Evolutionary conservation across 208 protist species (phyloP), one percentile per base, ranked within the genome.

Genomic region (Plasmodiophora brassicae): DNA sequence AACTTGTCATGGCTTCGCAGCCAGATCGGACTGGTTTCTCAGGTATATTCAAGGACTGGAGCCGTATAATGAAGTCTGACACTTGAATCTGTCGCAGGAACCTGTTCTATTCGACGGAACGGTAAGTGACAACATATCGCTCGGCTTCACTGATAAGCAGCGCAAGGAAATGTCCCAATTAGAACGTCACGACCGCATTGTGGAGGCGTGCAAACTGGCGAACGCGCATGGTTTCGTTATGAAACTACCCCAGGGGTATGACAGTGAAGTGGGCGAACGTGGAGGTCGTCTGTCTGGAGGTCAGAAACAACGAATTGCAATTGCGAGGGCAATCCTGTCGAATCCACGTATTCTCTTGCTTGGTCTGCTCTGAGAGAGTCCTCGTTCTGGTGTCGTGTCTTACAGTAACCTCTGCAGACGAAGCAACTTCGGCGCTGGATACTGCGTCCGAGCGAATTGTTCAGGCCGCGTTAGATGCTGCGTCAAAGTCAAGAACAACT

Each of bases 101-200:
- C 95, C 96, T 20, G 94, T 97, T 22, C 93, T 98, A 1, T 99
- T 99, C 91, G 45, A 97, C 89, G 95, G 96, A 88, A 96, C 96
- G 0, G 93, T 98, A 45, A 88, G 91, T 43, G 95, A 98, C 91
- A 98, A 98, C 92, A 97, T 98, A 44, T 91, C 92, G 54, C 98
- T 98, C 91, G 96, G 96, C 65, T 46, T 91, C 65, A 38, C 65
- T 38, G n/a, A 38, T 32, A n/a, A 78, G 65, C 32, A 38, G 41
- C 41, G 5, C 25, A 57, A 57, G 50, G 25, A 28, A 28, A 28
- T 57, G 50, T 57, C 50, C 25, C n/a, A n/a, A n/a, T n/a, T n/a
- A n/a, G 95, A 95, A 35, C 95, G 94, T 0, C 94, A 95, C 20
- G 94, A 92, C 45, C 93, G 97, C 89, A 92, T 97, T 60, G 88